Evolutionary conservation across 2,329 filamentous ascomycete genomes (phyloP), one percentile per base, ranked within the genome.

Genomic region (Pseudogymnoascus sp.): DNA sequence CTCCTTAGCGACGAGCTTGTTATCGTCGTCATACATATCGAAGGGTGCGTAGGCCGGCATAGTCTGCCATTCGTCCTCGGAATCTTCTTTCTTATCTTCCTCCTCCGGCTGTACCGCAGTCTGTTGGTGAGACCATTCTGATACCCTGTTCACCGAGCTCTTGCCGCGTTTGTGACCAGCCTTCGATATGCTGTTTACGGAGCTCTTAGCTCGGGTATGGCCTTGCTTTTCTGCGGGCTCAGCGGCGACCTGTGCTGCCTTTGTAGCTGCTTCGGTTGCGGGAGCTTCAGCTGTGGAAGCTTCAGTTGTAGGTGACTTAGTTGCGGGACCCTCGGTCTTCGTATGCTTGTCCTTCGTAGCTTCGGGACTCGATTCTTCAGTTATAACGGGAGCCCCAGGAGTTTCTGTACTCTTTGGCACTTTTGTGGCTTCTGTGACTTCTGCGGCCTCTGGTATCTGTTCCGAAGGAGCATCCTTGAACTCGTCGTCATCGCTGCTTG

Each of bases 1-100:
- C 70, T 96, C 93, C 67, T 85, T 88, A 11, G 95, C 95, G 68
- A 99, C 82, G 28, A 99, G 81, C 69, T 85, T 90, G 69, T 96
- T 90, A 74, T 96, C 88, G 71, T 99, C 95, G 73, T 99, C 92
- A 75, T 98, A 99, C 69, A 96, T 90, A 76, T 98, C 93, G 74
- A 95, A 96, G 39, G 89, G 89, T 6, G 93, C 95, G 72, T 93
- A 92, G 1, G 95, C 87, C 1, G 93, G 95, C 95, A 99, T 99
- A 2, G 86, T 84, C 78, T 97, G 92, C 95, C 95, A 99, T 62
- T 82, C 85, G 1, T 79, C 87, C n/a, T 89, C 89, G 5, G 85
- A 85, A 10, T 84, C 79, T 2, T 83, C 76, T 11, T 81, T 78
- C 54, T 83, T 78, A 11, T 82, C 77, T 11, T 84, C 79, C 43